Percentiles rank a stretch among this genome's conserved stretches.
Evolutionary conservation across 2,329 filamentous ascomycete species (phyloP).

Genomic region (Gaeumannomyces tritici): DNA sequence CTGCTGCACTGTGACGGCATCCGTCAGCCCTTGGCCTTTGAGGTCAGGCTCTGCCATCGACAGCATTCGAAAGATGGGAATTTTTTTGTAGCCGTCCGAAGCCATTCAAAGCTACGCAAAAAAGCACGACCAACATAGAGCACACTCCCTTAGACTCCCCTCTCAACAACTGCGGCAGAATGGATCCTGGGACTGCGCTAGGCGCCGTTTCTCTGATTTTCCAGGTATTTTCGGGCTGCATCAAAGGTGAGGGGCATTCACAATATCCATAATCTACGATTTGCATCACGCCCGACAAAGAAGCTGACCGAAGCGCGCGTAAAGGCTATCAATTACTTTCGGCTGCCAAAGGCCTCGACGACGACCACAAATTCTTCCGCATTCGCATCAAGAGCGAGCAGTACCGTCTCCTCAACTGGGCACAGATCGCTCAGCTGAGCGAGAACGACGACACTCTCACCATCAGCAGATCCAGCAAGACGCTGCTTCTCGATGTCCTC

Average conservation of each 20-base stretch:
- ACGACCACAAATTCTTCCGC: not conserved
- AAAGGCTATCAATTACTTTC: not conserved
- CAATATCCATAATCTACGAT: too few species aligned
- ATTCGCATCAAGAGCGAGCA: not conserved
- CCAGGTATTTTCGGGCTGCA: not conserved
- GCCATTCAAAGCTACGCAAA: too few species aligned
- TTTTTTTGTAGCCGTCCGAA: too few species aligned
- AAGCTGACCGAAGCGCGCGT: not conserved
- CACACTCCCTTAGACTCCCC: not conserved
- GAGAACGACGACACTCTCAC: not conserved
- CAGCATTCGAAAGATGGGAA: too few species aligned
- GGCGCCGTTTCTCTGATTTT: not conserved
- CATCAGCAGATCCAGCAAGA: not conserved
- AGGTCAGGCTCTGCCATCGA: too few species aligned
- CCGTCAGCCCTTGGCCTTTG: too few species aligned
- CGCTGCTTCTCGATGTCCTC: slow-evolving; percentile 2
- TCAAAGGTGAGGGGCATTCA: not conserved
- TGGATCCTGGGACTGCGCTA: not conserved
- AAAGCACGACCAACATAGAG: too few species aligned
- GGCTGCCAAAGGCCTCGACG: not conserved
- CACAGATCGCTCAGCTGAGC: not conserved
- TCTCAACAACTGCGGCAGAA: not conserved
- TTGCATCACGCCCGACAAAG: not conserved
- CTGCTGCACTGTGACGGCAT: too few species aligned
- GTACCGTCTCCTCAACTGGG: not conserved